phyloP scores from a whole-genome alignment of 345 rosid genomes.

The Rhizophora mangle region DNA sequence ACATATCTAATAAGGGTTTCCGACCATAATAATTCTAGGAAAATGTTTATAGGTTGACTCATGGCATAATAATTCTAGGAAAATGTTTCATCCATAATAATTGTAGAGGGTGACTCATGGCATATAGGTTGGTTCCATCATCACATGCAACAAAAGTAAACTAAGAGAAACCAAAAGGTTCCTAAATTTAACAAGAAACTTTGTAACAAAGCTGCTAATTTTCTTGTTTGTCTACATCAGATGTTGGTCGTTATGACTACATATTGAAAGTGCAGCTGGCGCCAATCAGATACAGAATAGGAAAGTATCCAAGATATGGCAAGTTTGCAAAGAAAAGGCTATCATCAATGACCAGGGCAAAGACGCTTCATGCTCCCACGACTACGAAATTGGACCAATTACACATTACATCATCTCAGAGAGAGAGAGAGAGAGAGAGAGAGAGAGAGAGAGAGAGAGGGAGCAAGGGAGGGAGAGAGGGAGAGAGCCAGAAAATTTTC shows the following conservation, averaged over 20 bases:
- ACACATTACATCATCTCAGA: slow-evolving; percentile 16
- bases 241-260: slow-evolving; percentile 9
- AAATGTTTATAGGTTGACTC: background rate
- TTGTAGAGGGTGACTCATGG: background rate
- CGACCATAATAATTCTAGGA: background rate
- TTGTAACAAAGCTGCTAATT: slow-evolving; percentile 19
- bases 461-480: slow-evolving; percentile 2
- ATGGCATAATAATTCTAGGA: background rate
- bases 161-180: background rate
- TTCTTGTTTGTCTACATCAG: slow-evolving; percentile 28
- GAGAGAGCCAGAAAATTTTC: slow-evolving; percentile 8
- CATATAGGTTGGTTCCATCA: slow-evolving; percentile 28
- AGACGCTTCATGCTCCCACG: slow-evolving; percentile 16
- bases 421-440: slow-evolving; percentile 9
- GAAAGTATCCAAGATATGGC: slow-evolving; percentile 34
- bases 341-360: slow-evolving; percentile 21
- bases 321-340: slow-evolving; percentile 26
- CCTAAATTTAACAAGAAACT: background rate
- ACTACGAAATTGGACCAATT: slow-evolving; percentile 23
- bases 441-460: background rate
- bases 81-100: no score
- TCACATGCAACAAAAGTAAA: slow-evolving; percentile 22
- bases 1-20: slow-evolving; percentile 31
- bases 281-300: slow-evolving; percentile 24
- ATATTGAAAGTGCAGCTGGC: slow-evolving; percentile 35